Base-by-base conservation (phyloP, 2,329 filamentous ascomycete genomes). In the Lachnellula arida region DNA sequence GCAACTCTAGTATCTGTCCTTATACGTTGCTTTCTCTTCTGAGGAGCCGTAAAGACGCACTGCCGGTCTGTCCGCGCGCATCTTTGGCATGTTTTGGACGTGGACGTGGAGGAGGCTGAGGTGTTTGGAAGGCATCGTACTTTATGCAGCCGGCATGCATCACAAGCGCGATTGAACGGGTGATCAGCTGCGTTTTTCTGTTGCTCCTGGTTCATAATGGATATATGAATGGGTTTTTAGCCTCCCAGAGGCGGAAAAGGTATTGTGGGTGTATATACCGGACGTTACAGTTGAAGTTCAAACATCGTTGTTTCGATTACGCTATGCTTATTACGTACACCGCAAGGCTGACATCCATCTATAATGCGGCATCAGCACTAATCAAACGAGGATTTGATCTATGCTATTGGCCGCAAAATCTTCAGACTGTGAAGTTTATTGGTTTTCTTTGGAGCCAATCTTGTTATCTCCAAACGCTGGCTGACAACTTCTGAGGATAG, bases 1-100 rank as follows among this genome's bases (percentile, higher is more conserved):
- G 72, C 70, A 19, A 75, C 72, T 40, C 73, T 60, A 6, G 71
- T 72, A 52, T 74, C 73, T n/a, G 72, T 75, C 39, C 72, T 60
- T 61, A 73, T 73, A 28, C 72, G 64, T 60, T 71, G 70, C 58
- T 72, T 72, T 39, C 72, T 63, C 60, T 67, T 72, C 63, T 70
- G 68, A 22, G 71, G 60, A 7, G 70, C 67, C 23, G 70, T 68
- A 59, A 70, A 73, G 23, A 71, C 60, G 56, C 73, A 75, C 53
- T 62, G 52, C n/a, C 69, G 62, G 9, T 70, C 68, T 15, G 68
- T 63, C 48, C 68, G 67, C 3, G 64, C 61, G 51, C 73, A 74
- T 64, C 72, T 56, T 32, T 70, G 66, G 53, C 72, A 74, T 42
- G 53, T 54, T 52, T 60, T 63, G 6, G 60, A 59, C 5, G 55